Evolutionary conservation across 352 stramenopile genomes (phyloP).

Genomic region (Phytophthora nicotianae): DNA sequence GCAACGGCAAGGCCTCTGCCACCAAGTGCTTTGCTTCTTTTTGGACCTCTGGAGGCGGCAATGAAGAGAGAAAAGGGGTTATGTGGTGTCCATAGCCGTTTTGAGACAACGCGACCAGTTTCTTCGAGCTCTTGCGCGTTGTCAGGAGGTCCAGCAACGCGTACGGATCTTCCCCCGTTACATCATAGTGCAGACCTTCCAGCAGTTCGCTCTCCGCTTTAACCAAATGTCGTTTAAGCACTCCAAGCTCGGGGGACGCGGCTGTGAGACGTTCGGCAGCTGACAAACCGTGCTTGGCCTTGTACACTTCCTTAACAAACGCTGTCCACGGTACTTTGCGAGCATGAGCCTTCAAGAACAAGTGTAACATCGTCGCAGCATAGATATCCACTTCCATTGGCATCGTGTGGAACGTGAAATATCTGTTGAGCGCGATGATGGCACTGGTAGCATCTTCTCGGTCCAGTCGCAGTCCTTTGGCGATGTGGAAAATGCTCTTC

Average conservation of each 20-base stretch:
- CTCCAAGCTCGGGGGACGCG: conserved; percentile 56
- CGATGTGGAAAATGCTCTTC: conserved; percentile 65
- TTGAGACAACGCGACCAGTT: conserved; percentile 24
- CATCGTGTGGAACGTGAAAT: conserved; percentile 79
- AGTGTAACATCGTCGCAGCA: conserved; percentile 69
- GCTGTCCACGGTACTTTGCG: conserved; percentile 60
- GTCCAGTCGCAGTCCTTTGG: conserved; percentile 65
- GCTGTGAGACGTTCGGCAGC: conserved; percentile 25
- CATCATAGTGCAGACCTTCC: conserved; percentile 77
- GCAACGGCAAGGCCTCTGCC: conserved; percentile 51
- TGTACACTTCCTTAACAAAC: conserved; percentile 80
- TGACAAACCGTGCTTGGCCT: conserved; percentile 46
- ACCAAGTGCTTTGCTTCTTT: conserved; percentile 76
- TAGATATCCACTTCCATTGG: conserved; percentile 70
- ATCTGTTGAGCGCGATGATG: conserved; percentile 81
- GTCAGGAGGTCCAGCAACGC: conserved; percentile 72
- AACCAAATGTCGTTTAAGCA: conserved; percentile 60
- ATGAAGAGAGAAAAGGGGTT: conserved; percentile 23
- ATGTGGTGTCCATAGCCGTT: conserved; percentile 15
- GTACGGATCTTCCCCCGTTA: conserved; percentile 76
- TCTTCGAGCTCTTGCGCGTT: conserved; percentile 51
- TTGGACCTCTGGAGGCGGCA: conserved; percentile 54
- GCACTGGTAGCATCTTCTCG: conserved; percentile 75
- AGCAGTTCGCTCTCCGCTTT: conserved; percentile 66
- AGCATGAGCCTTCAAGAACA: conserved; percentile 79